Evolutionary conservation across 768 basidiomycete genomes (phyloP).

Genomic region (Pisolithus tinctorius): DNA sequence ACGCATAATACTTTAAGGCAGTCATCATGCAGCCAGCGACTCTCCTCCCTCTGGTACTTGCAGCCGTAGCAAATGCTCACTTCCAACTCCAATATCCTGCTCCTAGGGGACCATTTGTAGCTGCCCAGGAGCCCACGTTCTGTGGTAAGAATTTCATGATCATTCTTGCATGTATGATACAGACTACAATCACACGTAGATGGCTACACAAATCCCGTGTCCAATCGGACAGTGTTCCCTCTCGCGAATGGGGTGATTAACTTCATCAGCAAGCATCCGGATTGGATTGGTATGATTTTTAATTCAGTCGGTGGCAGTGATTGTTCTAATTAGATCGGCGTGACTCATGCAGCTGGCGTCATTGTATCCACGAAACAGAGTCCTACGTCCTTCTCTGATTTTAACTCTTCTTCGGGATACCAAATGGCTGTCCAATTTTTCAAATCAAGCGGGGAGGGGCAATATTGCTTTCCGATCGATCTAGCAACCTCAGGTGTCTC

Average conservation of each 20-base stretch:
- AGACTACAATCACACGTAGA: conserved; percentile 34
- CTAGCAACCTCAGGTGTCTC: conserved; percentile 42
- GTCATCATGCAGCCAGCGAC: conserved; percentile 30
- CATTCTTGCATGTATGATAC: background rate
- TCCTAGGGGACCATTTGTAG: conserved; percentile 64
- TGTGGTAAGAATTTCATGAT: conserved; percentile 46
- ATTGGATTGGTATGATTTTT: conserved; percentile 43
- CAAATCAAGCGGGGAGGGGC: conserved; percentile 48
- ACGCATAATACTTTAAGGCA: too few species aligned
- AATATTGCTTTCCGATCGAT: conserved; percentile 62
- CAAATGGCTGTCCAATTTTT: conserved; percentile 42
- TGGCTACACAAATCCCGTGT: conserved; percentile 46
- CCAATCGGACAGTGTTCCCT: conserved; percentile 64
- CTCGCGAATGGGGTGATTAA: conserved; percentile 53
- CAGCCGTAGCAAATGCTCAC: conserved; percentile 53
- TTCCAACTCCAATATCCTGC: conserved; percentile 75
- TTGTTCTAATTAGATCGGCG: background rate
- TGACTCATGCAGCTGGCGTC: conserved; percentile 37
- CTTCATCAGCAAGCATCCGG: conserved; percentile 58
- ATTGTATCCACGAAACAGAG: conserved; percentile 49
- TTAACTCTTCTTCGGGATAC: conserved; percentile 37
- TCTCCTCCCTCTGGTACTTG: conserved; percentile 31
- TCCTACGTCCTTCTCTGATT: conserved; percentile 59
- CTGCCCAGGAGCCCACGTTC: conserved; percentile 50
- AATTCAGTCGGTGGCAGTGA: background rate